Conservation (phyloP, 1,284 basidiomycete species). For the Ceratorhiza oryzae-sativae region DNA sequence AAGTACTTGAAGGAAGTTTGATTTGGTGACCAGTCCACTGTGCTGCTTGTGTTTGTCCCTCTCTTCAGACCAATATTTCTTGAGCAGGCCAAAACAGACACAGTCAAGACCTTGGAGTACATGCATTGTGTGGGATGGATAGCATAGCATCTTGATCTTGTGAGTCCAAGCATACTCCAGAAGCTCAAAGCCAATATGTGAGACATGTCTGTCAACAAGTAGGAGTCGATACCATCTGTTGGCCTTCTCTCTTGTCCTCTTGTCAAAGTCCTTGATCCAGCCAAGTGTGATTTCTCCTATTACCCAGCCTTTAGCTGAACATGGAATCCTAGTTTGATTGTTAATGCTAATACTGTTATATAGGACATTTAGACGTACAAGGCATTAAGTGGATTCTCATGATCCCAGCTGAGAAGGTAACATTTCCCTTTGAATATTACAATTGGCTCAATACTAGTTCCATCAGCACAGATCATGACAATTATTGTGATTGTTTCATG, state of each 20-base stretch:
- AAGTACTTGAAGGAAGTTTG: conserved; percentile 45
- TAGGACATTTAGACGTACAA: conserved; percentile 37
- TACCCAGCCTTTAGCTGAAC: too few species aligned
- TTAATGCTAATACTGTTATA: too few species aligned
- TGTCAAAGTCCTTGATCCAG: conserved; percentile 53
- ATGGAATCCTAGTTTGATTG: too few species aligned
- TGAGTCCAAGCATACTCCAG: conserved; percentile 48
- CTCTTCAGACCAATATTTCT: conserved; percentile 27
- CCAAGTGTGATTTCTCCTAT: conserved; percentile 46
- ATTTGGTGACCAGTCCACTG: conserved; percentile 45
- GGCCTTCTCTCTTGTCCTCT: conserved; percentile 51
- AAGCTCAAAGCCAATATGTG: conserved; percentile 52
- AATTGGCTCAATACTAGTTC: conserved; percentile 47
- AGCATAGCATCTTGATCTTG: conserved; percentile 52
- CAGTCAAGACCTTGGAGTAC: conserved; percentile 43
- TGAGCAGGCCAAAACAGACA: conserved; percentile 35
- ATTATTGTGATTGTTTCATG: conserved; percentile 52
- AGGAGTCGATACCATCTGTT: conserved; percentile 47
- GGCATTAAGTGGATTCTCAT: conserved; percentile 38
- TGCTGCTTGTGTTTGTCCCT: conserved; percentile 43
- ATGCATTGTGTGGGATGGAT: conserved; percentile 51
- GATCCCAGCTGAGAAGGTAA: conserved; percentile 48
- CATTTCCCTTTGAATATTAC: conserved; percentile 53
- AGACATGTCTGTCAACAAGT: conserved; percentile 54
- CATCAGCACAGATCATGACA: conserved; percentile 52